These are phyloP conservation scores for Rhizopus delemar DNA, from an alignment of 371 early-diverging fungal species.

Conservation along the genomic window DNA sequence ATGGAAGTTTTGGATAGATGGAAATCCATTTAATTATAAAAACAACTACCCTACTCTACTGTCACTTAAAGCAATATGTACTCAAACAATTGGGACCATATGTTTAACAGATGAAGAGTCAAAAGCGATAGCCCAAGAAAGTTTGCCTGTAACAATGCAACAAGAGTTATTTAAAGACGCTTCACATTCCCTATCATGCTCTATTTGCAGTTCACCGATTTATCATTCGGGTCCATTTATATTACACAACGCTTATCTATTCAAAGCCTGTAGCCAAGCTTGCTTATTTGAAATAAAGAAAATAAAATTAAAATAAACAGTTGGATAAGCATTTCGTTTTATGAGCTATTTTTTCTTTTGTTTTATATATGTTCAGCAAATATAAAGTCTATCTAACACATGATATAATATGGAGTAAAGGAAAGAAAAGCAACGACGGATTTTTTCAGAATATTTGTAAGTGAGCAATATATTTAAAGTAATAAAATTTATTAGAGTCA, in stretches of 20 bases:
- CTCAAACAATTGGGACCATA: slow-evolving; percentile 18
- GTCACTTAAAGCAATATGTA: slow-evolving; percentile 18
- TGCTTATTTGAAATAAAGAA: slow-evolving; percentile 7
- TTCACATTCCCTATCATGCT: background rate
- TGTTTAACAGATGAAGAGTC: slow-evolving; percentile 15
- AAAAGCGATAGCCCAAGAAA: background rate
- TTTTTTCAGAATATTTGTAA: no score
- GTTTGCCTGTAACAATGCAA: slow-evolving; percentile 1
- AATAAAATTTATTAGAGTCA: no score
- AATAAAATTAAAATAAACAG: background rate
- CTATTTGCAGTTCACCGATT: background rate
- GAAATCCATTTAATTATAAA: slow-evolving; percentile 38
- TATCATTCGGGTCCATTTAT: slow-evolving; percentile 6
- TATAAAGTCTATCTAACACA: no score
- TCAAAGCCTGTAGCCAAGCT: slow-evolving; percentile 17
- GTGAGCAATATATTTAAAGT: no score
- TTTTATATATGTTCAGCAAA: no score
- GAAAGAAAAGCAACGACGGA: no score
- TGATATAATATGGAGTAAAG: no score
- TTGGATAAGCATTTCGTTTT: background rate
- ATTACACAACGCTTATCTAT: slow-evolving; percentile 5
- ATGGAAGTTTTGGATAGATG: slow-evolving; percentile 39
- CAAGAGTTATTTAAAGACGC: background rate
- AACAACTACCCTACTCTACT: background rate
- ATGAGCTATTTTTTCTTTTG: no score